Percentiles rank a stretch among this genome's conserved stretches.
Evolutionary conservation across 441 rosid species (phyloP).

Genomic region (Adansonia grandidieri): DNA sequence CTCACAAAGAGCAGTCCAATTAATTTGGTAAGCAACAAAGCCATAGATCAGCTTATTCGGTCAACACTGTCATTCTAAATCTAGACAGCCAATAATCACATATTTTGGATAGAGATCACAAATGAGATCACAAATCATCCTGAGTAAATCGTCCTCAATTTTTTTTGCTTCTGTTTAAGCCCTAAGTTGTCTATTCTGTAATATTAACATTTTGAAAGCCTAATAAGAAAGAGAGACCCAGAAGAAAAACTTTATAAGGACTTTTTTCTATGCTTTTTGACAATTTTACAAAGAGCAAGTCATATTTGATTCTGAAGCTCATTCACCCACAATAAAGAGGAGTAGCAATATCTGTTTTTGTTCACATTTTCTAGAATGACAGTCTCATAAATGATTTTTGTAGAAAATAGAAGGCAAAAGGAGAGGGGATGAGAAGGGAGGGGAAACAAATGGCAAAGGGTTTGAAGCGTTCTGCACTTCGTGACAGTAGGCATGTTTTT

Average conservation of each 20-base stretch:
- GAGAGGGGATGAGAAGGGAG: neutral
- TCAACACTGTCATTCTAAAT: neutral
- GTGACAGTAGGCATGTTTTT: neutral
- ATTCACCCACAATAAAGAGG: neutral
- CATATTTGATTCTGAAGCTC: neutral
- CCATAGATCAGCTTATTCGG: neutral
- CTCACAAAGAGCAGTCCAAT: conserved; percentile 5
- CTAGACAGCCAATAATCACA: neutral
- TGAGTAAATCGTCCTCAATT: neutral
- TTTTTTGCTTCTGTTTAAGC: neutral
- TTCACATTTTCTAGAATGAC: neutral
- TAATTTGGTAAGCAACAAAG: neutral
- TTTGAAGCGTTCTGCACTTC: neutral
- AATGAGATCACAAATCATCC: neutral
- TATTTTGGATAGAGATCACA: neutral
- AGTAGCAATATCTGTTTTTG: neutral
- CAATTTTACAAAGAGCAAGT: neutral
- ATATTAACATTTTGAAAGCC: neutral
- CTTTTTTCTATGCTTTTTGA: neutral
- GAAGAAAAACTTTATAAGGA: neutral
- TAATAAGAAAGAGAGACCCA: neutral
- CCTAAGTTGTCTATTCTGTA: neutral
- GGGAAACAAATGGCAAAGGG: too few species aligned
- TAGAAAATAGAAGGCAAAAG: neutral
- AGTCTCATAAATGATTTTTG: neutral